These are phyloP conservation scores for Colletotrichum tofieldiae DNA, from an alignment of 2,329 filamentous ascomycete genomes.

Conservation along the genomic window DNA sequence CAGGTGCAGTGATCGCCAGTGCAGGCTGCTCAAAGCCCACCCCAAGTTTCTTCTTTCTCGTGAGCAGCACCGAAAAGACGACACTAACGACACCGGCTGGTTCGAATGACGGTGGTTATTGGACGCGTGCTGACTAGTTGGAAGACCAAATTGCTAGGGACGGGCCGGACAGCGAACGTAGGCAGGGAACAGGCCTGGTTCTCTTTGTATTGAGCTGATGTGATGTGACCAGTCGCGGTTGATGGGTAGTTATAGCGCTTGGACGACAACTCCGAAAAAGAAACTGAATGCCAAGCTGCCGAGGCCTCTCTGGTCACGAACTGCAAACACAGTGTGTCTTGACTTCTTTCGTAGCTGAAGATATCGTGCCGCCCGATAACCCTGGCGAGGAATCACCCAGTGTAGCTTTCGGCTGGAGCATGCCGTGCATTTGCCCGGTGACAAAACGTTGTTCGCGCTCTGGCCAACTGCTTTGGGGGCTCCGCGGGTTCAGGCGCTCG, in stretches of 20 bases:
- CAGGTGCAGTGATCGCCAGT: conserved; percentile 27
- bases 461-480: background rate
- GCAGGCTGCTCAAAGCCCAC: conserved; percentile 13
- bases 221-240: conserved; percentile 11
- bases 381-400: conserved; percentile 3
- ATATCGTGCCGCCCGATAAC: background rate
- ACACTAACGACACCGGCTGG: background rate
- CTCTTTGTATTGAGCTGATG: conserved; percentile 6
- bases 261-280: conserved; percentile 5
- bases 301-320: background rate
- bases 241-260: conserved; percentile 5
- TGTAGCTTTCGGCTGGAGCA: conserved; percentile 14
- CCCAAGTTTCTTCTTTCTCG: conserved; percentile 18
- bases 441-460: background rate
- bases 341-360: background rate
- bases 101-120: background rate
- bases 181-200: conserved; percentile 40
- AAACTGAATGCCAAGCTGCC: background rate
- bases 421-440: conserved; percentile 6
- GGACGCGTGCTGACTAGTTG: conserved; percentile 17
- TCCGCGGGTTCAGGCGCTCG: conserved; percentile 14
- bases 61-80: background rate
- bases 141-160: conserved; percentile 40
- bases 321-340: background rate
- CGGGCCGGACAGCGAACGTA: conserved; percentile 43